Evolutionary conservation across 345 rosid species (phyloP).

Genomic region (Odontarrhena argentea): DNA sequence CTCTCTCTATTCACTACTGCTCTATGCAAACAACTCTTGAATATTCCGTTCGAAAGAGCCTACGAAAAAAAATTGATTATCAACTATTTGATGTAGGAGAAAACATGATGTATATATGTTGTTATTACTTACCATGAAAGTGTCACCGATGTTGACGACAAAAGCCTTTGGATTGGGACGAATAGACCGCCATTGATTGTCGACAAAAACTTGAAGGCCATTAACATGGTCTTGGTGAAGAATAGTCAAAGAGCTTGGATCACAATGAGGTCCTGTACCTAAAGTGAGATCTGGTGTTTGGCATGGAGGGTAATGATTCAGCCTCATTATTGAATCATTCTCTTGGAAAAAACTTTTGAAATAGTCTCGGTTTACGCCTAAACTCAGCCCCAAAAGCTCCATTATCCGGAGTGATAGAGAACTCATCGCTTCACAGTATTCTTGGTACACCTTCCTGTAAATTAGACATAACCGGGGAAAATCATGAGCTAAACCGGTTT

Average conservation of each 20-base stretch:
- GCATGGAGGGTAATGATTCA: slow-evolving; percentile 94
- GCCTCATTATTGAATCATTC: slow-evolving; percentile 96
- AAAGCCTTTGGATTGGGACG: slow-evolving; percentile 75
- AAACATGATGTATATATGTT: slow-evolving; percentile 3
- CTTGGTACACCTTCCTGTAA: slow-evolving; percentile 69
- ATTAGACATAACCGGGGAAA: slow-evolving; percentile 16
- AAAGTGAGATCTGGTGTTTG: slow-evolving; percentile 89
- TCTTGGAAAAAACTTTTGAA: slow-evolving; percentile 76
- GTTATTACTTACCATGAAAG: slow-evolving; percentile 77
- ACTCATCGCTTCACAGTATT: slow-evolving; percentile 88
- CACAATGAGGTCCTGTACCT: slow-evolving; percentile 99
- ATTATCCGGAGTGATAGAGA: slow-evolving; percentile 76
- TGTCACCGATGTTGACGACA: slow-evolving; percentile 96
- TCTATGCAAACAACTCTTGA: slow-evolving; percentile 71
- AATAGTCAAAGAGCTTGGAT: slow-evolving; percentile 96
- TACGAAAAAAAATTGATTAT: slow-evolving; percentile 16
- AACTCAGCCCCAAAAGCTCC: slow-evolving; percentile 85
- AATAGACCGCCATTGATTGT: slow-evolving; percentile 78
- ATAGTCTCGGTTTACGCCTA: slow-evolving; percentile 57
- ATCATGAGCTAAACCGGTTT: slow-evolving; percentile 21
- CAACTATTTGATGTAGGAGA: background rate
- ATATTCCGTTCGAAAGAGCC: slow-evolving; percentile 46
- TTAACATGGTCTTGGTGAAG: slow-evolving; percentile 95
- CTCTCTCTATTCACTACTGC: slow-evolving; percentile 87
- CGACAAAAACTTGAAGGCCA: slow-evolving; percentile 93